Percentiles rank a stretch among this genome's conserved stretches.
phyloP scores from a whole-genome alignment of 2,329 filamentous ascomycete genomes.

The Arthrobotrys entomopaga region DNA sequence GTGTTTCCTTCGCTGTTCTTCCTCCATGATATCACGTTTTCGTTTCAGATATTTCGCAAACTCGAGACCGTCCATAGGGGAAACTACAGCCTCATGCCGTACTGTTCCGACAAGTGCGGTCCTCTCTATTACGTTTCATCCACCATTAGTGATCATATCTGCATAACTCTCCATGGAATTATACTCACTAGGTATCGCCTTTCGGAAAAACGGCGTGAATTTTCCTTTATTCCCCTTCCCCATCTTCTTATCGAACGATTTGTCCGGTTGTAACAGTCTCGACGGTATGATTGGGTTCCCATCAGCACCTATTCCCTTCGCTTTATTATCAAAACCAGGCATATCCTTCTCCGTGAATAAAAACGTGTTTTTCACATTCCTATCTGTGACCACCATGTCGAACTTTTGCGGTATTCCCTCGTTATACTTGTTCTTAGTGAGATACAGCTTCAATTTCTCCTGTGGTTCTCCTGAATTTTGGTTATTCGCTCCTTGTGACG shows the following conservation, averaged over 20 bases:
- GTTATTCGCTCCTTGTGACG: constrained; percentile 4
- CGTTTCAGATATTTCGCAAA: constrained; percentile 62
- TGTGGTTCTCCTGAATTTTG: constrained; percentile 31
- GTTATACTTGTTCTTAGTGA: constrained; percentile 67
- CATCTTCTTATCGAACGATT: constrained; percentile 54
- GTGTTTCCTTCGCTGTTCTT: constrained; percentile 65
- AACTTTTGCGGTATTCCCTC: constrained; percentile 87
- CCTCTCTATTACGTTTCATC: constrained; percentile 69
- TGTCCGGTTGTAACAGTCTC: constrained; percentile 57
- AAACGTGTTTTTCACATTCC: constrained; percentile 82
- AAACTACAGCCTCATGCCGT: constrained; percentile 69
- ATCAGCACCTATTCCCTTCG: constrained; percentile 61
- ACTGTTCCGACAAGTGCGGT: constrained; percentile 79
- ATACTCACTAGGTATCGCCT: constrained; percentile 77
- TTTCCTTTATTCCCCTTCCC: constrained; percentile 61
- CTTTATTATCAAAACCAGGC: constrained; percentile 72
- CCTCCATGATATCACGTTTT: constrained; percentile 64
- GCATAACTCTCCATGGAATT: neutral
- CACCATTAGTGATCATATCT: too few relatives aligned
- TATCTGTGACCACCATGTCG: constrained; percentile 75
- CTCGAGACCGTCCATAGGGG: constrained; percentile 62
- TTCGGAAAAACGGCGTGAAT: constrained; percentile 73
- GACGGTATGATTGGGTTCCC: constrained; percentile 59
- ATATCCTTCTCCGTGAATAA: constrained; percentile 94
- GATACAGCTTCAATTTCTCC: constrained; percentile 58